Base-by-base conservation (phyloP, 208 protist genomes). In the Acanthamoeba lenticulata region DNA sequence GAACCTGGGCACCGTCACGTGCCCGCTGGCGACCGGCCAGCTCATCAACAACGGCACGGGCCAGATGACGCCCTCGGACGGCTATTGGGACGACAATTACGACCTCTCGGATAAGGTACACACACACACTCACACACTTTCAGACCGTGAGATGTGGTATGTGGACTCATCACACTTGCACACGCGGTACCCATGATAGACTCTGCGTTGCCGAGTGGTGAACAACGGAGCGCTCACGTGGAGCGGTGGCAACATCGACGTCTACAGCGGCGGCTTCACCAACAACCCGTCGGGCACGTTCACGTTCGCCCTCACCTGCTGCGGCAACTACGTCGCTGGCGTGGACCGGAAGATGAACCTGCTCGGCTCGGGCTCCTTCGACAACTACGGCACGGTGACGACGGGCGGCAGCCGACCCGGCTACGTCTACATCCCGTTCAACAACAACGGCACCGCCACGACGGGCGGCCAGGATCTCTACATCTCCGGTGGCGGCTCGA, bases 401-500 rank as follows among this genome's bases (percentile, higher is more conserved):
- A n/a, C 55, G 40, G 7, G 6, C 6, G 86, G 45, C 49, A 27
- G 15, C 5, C 55, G 40, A 86, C 77, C 44, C 13, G 65, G 60
- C 40, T 40, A 40, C 42, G 49, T 92, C 86, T 29, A 32, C 65
- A 52, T 92, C 29, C 57, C 86, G n/a, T 92, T 92, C 86, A 92
- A 92, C 65, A 92, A 92, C 86, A 92, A 92, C 60, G 86, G 86
- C 45, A 92, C 86, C 57, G 60, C 47, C 29, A 92, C 45, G 17
- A 77, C 86, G 21, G 57, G 57, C 57, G 55, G 55, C 9, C 27
- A 44, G 32, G 19, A 6, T 24, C 27, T 92, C 42, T 79, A 79
- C 34, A 44, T 77, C 60, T 79, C 60, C 15, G 52, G 32, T n/a
- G 60, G 86, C 27, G 86, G 86, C 34, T 77, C 69, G 55, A 92